Evolutionary conservation across 257 asterid species (phyloP), one percentile per base, ranked within the genome.

Genomic region (Solanum lycopersicoides): DNA sequence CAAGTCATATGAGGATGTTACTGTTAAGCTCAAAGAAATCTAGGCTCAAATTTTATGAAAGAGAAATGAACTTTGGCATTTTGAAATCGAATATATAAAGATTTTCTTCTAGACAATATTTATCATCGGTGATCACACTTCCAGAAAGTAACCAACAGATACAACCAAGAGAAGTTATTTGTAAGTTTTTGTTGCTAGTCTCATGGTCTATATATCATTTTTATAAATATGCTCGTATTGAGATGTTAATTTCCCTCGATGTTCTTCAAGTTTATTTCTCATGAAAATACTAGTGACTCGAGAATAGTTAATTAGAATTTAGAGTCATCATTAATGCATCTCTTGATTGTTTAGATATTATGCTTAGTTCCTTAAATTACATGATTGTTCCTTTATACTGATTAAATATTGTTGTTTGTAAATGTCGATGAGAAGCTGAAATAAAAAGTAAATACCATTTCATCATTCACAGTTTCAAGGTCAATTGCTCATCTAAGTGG

Each of bases 21-120:
- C 99, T 86, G 50, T 91, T 50, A 96, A 92, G 91, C 97, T 97
- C 37, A 93, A 95, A 92, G 98, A 96, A 84, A 92, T 97, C 63
- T 99, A 97, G 92, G 90, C 96, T 88, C 98, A 96, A 91, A 97
- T 97, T 90, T 92, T 95, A 91, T 93, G 96, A 88, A 95, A 97
- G 94, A 93, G 99, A 93, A 97, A 90, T 85, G 99, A 95, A 92
- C 92, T 97, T 75, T 95, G 98, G 18, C 99, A 95, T 87, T 97
- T 97, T 89, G 99, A 97, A 90, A 93, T 95, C 4, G 99, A 97
- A 94, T 97, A 97, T 90, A 92, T 99, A 88, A 96, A 97, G 98
- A 99, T 95, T 66, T 69, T 18, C 87, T 66, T 84, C 59, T 72
- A 21, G 63, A 53, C 28, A 53, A 15, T 73, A 5, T 63, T 74